Base-by-base conservation (phyloP, 441 rosid species). In the Erodium trifolium region DNA sequence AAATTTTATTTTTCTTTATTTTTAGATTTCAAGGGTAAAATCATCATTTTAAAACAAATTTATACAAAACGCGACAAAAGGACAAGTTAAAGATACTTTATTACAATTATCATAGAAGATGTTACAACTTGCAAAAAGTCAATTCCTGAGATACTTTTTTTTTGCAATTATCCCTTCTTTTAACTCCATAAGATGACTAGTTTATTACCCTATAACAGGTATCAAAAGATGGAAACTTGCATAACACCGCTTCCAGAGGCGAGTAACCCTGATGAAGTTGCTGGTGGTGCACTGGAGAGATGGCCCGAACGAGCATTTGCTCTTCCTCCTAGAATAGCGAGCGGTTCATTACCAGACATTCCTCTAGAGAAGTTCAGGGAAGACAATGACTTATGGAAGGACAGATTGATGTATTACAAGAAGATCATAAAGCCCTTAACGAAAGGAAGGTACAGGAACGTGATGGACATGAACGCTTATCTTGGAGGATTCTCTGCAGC, bases 221-320 rank as follows among this genome's bases (percentile, higher is more conserved):
- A 87, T 80, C 86, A 71, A 76, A 82, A 83, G 5, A 78, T 91
- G 86, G 97, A 93, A 82, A 72, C 84, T 69, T 93, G 97, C 83
- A 77, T 93, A 67, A 89, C 92, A 4, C 94, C 90, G 2, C 73
- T 93, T 39, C 97, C 97, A 13, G 93, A 83, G 76, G 97, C 83
- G 55, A 85, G 79, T 73, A 75, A 81, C 81, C 69, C 84, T n/a
- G 90, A 84, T 6, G 92, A 93, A 66, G 87, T 82, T 31, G 93
- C 94, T 39, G 98, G 97, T 17, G 96, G 98, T 13, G 86, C 83
- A 0, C n/a, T 88, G 49, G 86, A 89, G 75, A 86, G 86, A 70
- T 93, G 98, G 98, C 98, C 98, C 0, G 83, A 76, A 55, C 86
- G 98, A 51, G 90, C 88, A 14, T 86, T 82, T 9, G 76, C 92